Percentiles rank a stretch among this genome's conserved stretches.
Evolutionary conservation across 352 stramenopile genomes (phyloP).

Genomic region (Phytophthora crassamura): DNA sequence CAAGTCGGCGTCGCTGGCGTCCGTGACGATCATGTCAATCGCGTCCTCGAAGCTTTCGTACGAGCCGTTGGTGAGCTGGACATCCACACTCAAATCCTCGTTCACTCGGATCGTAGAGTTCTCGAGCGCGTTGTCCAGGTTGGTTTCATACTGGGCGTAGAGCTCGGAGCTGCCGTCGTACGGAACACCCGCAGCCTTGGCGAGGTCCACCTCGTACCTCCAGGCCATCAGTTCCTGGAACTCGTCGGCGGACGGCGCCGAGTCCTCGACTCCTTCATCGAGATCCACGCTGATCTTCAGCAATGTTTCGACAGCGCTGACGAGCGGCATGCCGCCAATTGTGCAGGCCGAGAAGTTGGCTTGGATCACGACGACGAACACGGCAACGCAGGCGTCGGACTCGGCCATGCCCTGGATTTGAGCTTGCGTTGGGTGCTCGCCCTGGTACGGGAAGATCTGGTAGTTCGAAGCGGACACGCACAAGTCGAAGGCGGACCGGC

Average conservation of each 20-base stretch:
- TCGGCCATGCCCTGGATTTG: conserved; percentile 62
- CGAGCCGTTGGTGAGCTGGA: conserved; percentile 34
- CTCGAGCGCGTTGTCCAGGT: conserved; percentile 37
- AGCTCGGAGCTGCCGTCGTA: conserved; percentile 53
- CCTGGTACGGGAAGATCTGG: conserved; percentile 69
- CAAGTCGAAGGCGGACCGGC: conserved; percentile 60
- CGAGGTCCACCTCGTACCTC: conserved; percentile 58
- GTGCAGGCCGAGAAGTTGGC: conserved; percentile 59
- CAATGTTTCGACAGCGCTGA: conserved; percentile 59
- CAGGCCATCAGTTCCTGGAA: conserved; percentile 57
- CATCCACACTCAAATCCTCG: conserved; percentile 35
- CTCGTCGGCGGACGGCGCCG: conserved; percentile 31
- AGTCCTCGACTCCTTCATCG: conserved; percentile 20
- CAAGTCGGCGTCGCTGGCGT: conserved; percentile 26
- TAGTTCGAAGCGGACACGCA: conserved; percentile 61
- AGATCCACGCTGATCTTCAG: conserved; percentile 66
- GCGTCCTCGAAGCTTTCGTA: conserved; percentile 40
- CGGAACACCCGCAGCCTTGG: conserved; percentile 41
- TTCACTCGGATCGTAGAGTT: conserved; percentile 46
- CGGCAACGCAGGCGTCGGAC: conserved; percentile 53
- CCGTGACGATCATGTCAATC: conserved; percentile 29
- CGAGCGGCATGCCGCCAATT: conserved; percentile 56
- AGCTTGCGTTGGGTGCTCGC: conserved; percentile 47
- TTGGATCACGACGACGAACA: conserved; percentile 64
- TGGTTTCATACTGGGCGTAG: conserved; percentile 51